Evolutionary conservation across 148 eudicot genomes (phyloP).

Genomic region (Nepenthes gracilis): DNA sequence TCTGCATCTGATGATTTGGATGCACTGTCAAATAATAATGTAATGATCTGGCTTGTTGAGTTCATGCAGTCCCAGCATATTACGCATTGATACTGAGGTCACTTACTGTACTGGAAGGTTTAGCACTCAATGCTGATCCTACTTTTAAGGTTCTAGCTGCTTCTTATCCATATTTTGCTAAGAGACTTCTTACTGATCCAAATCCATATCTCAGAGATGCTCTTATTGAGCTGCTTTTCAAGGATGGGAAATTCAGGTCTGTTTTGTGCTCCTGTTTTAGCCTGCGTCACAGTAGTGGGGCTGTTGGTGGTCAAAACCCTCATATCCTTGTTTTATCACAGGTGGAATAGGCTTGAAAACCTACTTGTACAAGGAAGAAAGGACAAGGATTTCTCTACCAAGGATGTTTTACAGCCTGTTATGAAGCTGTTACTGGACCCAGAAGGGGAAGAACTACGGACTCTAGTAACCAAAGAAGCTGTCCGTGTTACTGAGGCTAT

Average conservation of each 20-base stretch:
- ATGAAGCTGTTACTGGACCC: conserved; percentile 81
- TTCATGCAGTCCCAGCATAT: conserved; percentile 85
- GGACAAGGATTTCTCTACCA: conserved; percentile 86
- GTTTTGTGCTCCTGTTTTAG: conserved; percentile 6
- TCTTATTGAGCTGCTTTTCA: conserved; percentile 89
- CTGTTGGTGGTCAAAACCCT: neutral
- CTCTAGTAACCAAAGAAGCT: conserved; percentile 76
- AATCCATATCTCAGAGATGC: conserved; percentile 99
- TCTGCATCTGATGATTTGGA: conserved; percentile 10
- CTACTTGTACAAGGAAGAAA: conserved; percentile 83
- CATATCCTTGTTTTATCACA: conserved; percentile 14
- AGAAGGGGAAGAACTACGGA: conserved; percentile 79
- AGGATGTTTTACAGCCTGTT: conserved; percentile 97
- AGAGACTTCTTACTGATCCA: conserved; percentile 98
- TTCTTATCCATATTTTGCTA: conserved; percentile 98
- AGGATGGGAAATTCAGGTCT: conserved; percentile 92
- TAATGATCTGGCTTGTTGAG: conserved; percentile 10
- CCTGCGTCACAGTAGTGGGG: neutral
- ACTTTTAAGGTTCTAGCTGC: conserved; percentile 94
- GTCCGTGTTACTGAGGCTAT: conserved; percentile 85
- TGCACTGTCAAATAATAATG: neutral
- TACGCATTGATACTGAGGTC: conserved; percentile 95
- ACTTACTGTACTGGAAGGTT: conserved; percentile 93
- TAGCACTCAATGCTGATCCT: conserved; percentile 95
- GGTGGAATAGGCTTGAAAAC: conserved; percentile 99